A percentile compares a stretch with the other conserved stretches of the same genome.
phyloP scores from a whole-genome alignment of 2,329 filamentous ascomycete genomes.

The Fonsecaea pedrosoi region DNA sequence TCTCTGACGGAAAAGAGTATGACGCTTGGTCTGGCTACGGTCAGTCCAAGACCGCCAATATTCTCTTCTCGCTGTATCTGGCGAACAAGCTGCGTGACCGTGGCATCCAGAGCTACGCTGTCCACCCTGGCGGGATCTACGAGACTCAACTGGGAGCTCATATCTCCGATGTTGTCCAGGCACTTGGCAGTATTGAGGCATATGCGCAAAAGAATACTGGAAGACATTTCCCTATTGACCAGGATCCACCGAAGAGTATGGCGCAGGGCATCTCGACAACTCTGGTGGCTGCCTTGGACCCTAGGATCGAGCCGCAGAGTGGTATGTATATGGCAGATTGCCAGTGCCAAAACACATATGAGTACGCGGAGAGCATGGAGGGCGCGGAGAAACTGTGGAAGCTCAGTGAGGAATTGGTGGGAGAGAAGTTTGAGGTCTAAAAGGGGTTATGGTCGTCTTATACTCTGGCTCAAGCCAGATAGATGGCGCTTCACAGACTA shows the following conservation, averaged over 20 bases:
- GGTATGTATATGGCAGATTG: conserved; percentile 47
- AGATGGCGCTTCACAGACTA: too few species aligned
- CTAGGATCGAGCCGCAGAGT: conserved; percentile 44
- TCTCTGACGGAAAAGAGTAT: conserved; percentile 41
- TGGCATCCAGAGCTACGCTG: conserved; percentile 49
- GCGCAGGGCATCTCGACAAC: conserved; percentile 54
- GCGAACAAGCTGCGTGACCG: conserved; percentile 40
- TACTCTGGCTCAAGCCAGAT: not conserved
- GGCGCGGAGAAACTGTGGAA: conserved; percentile 44
- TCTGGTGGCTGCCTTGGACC: conserved; percentile 55
- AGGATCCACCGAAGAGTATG: conserved; percentile 44
- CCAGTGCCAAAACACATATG: conserved; percentile 42
- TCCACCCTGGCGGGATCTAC: conserved; percentile 49
- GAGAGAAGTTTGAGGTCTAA: conserved; percentile 42
- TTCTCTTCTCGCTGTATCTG: conserved; percentile 50
- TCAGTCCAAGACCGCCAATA: conserved; percentile 57
- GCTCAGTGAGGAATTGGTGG: conserved; percentile 43
- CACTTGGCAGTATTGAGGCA: conserved; percentile 22
- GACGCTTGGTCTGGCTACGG: conserved; percentile 52
- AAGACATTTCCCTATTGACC: conserved; percentile 17
- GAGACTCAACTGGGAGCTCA: conserved; percentile 23
- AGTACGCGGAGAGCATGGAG: conserved; percentile 42
- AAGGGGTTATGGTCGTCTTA: not conserved
- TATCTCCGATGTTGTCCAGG: conserved; percentile 13
- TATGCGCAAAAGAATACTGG: conserved; percentile 32